phyloP scores from a whole-genome alignment of 2,329 filamentous ascomycete species.

The Pseudogymnoascus sp. region DNA sequence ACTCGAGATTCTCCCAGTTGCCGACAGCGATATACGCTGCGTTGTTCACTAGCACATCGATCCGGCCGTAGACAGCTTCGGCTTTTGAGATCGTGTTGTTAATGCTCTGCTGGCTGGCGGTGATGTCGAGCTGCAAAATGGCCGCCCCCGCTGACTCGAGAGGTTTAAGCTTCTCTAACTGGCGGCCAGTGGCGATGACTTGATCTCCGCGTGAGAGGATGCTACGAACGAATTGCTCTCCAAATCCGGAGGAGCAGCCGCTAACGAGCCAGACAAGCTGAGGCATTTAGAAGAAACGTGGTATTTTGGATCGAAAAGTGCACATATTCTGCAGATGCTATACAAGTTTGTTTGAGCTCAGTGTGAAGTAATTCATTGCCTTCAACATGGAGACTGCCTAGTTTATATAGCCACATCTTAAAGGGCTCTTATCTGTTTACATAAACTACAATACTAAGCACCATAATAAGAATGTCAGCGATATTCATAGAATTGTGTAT shows the following conservation, averaged over 20 bases:
- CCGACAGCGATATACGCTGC: constrained; percentile 46
- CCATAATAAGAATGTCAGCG: too few relatives aligned
- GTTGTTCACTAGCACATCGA: constrained; percentile 97
- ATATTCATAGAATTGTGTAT: too few relatives aligned
- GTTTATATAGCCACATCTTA: too few relatives aligned
- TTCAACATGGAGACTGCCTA: too few relatives aligned
- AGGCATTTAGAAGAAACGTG: too few relatives aligned
- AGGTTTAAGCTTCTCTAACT: background rate
- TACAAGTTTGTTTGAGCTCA: too few relatives aligned
- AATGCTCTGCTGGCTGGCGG: background rate
- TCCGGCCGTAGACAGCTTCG: constrained; percentile 84
- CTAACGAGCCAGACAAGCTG: constrained; percentile 19
- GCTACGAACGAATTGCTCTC: constrained; percentile 12
- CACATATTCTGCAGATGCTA: too few relatives aligned
- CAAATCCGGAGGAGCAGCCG: constrained; percentile 19
- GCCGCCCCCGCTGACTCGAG: background rate
- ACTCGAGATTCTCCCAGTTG: background rate
- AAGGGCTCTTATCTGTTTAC: too few relatives aligned
- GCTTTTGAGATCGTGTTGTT: constrained; percentile 84
- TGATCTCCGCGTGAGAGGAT: constrained; percentile 16
- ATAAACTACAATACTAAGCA: too few relatives aligned
- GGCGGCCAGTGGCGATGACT: constrained; percentile 17
- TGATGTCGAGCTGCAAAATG: background rate
- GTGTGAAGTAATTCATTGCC: too few relatives aligned
- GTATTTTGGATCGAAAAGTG: too few relatives aligned